A percentile compares a stretch with the other conserved stretches of the same genome.
phyloP scores from a whole-genome alignment of 148 eudicot species.

The Persicaria tinctoria region DNA sequence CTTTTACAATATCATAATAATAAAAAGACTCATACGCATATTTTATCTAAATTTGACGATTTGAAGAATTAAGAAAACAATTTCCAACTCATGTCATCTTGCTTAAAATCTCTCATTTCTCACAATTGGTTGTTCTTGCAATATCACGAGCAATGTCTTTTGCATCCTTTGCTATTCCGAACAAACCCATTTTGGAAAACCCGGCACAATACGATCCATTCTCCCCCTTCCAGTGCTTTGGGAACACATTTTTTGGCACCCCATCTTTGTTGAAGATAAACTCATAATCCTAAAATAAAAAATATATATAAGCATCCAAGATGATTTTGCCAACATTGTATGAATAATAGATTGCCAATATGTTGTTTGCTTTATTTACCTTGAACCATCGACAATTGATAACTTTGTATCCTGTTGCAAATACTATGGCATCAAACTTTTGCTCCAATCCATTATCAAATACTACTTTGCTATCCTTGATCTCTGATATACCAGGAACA shows the following conservation, averaged over 20 bases:
- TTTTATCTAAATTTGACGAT: too few relatives aligned
- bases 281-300: conserved; percentile 19
- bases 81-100: too few relatives aligned
- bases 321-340: too few relatives aligned
- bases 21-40: too few relatives aligned
- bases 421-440: conserved; percentile 27
- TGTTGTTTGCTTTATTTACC: conserved; percentile 10
- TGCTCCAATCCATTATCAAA: neutral
- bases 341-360: too few relatives aligned
- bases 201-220: conserved; percentile 28
- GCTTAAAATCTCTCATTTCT: neutral
- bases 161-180: conserved; percentile 26
- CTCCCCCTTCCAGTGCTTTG: conserved; percentile 30
- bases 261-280: conserved; percentile 21
- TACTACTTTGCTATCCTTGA: conserved; percentile 7
- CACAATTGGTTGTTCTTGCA: neutral
- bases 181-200: conserved; percentile 27
- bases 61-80: too few relatives aligned
- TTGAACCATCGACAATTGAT: conserved; percentile 26
- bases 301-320: too few relatives aligned
- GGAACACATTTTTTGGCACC: conserved; percentile 17
- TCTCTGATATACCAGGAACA: conserved; percentile 19
- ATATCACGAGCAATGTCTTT: conserved; percentile 26
- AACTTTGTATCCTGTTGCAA: conserved; percentile 31
- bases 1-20: too few relatives aligned